These are phyloP conservation scores for Macaranga tanarius DNA, from an alignment of 441 rosid species.

Conservation along the genomic window DNA sequence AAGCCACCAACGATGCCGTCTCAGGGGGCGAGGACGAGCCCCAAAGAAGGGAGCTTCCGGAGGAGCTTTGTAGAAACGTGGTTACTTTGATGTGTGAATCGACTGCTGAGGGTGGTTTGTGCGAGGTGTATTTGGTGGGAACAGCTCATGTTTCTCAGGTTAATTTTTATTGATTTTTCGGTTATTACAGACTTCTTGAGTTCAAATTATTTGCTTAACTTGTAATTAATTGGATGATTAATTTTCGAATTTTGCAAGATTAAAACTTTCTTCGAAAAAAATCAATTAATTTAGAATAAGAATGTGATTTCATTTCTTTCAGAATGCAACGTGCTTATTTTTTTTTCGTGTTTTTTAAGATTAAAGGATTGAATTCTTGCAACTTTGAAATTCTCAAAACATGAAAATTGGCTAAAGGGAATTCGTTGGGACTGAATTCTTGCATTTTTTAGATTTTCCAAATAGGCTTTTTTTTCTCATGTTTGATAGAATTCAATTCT, in stretches of 20 bases:
- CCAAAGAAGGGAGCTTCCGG: slow-evolving; percentile 51
- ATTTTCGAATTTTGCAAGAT: not conserved
- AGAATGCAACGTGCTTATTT: no score
- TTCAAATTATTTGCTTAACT: not conserved
- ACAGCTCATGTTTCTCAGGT: slow-evolving; percentile 98
- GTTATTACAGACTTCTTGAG: not conserved
- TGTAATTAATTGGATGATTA: no score
- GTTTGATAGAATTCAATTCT: no score
- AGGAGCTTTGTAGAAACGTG: slow-evolving; percentile 65
- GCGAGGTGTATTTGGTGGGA: slow-evolving; percentile 87
- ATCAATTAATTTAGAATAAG: no score
- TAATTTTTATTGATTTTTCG: slow-evolving; percentile 15
- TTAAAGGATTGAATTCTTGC: no score
- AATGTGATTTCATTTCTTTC: no score
- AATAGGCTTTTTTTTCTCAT: no score
- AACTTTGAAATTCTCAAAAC: no score
- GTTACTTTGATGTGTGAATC: slow-evolving; percentile 71
- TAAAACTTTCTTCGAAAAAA: not conserved
- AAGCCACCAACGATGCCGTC: slow-evolving; percentile 23
- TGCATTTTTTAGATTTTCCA: no score
- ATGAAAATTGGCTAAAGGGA: no score
- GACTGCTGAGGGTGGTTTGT: slow-evolving; percentile 58
- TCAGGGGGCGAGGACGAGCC: slow-evolving; percentile 26
- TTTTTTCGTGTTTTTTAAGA: no score
- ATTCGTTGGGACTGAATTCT: no score